These are phyloP conservation scores for Sporothrix sp. DNA, from an alignment of 2,329 filamentous ascomycete genomes.

Conservation along the genomic window DNA sequence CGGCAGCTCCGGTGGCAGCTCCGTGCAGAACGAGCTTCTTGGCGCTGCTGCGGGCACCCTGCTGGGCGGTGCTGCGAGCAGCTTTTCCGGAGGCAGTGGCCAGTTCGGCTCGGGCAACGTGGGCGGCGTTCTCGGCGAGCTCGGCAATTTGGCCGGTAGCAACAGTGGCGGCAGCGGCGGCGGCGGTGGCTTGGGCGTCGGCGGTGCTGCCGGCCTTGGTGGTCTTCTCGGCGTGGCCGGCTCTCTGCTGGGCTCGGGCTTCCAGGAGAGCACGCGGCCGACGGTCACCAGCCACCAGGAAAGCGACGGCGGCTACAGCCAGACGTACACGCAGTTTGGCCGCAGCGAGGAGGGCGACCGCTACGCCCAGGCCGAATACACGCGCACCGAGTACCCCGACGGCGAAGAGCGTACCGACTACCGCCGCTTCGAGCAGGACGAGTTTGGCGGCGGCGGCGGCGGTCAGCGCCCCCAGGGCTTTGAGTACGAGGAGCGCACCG, in stretches of 20 bases:
- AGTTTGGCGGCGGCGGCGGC: slow-evolving; percentile 25
- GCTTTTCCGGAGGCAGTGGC: slow-evolving; percentile 26
- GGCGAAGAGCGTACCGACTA: slow-evolving; percentile 52
- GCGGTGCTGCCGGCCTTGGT: slow-evolving; percentile 45
- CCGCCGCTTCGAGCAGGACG: slow-evolving; percentile 47
- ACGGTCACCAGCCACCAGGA: slow-evolving; percentile 40
- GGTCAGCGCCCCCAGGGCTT: slow-evolving; percentile 35
- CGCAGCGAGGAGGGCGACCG: slow-evolving; percentile 38
- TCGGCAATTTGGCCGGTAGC: neutral
- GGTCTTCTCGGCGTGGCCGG: slow-evolving; percentile 62
- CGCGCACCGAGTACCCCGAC: slow-evolving; percentile 46
- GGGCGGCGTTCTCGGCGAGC: slow-evolving; percentile 3
- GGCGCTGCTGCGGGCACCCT: slow-evolving; percentile 46
- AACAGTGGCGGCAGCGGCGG: neutral
- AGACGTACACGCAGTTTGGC: slow-evolving; percentile 53
- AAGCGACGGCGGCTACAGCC: slow-evolving; percentile 50
- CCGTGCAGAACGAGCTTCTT: slow-evolving; percentile 47
- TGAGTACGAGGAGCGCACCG: slow-evolving; percentile 47
- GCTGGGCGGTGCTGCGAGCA: slow-evolving; percentile 47
- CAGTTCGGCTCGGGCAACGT: slow-evolving; percentile 3
- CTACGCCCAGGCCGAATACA: slow-evolving; percentile 52
- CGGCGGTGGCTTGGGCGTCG: neutral
- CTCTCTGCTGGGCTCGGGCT: slow-evolving; percentile 44
- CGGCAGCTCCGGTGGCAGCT: slow-evolving; percentile 33
- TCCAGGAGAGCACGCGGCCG: slow-evolving; percentile 39